phyloP scores from a whole-genome alignment of 176 grass and related monocot species.

The Aegilops umbellulata region DNA sequence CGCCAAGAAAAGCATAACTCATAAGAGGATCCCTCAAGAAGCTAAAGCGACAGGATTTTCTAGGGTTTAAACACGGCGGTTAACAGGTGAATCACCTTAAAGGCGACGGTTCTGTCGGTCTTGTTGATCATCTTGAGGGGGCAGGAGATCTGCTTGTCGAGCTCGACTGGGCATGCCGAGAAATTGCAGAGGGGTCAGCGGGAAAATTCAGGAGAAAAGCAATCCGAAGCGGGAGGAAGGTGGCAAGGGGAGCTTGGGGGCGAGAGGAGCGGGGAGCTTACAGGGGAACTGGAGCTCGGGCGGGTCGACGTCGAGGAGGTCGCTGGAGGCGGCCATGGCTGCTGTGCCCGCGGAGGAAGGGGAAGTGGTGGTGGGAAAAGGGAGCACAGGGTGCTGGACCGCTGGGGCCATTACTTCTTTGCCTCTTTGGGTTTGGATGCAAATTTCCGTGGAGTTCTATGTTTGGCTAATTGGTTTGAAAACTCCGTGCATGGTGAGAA shows the following conservation, averaged over 20 bases:
- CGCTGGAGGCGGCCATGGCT: constrained; percentile 53
- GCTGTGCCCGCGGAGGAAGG: constrained; percentile 11
- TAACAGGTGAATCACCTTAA: constrained; percentile 55
- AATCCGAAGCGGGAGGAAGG: neutral
- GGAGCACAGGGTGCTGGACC: neutral
- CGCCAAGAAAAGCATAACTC: constrained; percentile 23
- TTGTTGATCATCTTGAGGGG: constrained; percentile 60
- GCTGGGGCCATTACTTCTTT: neutral
- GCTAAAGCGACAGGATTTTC: neutral
- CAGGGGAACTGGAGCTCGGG: constrained; percentile 66
- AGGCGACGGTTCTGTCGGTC: constrained; percentile 50
- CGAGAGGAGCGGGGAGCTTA: constrained; percentile 2
- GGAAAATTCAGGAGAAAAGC: neutral
- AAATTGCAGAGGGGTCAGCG: constrained; percentile 14
- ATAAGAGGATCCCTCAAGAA: constrained; percentile 18
- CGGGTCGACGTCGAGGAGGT: constrained; percentile 60
- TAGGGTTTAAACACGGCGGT: constrained; percentile 25
- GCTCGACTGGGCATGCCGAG: constrained; percentile 42
- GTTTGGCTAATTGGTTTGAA: neutral
- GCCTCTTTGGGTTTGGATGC: neutral
- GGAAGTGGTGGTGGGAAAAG: constrained; percentile 34
- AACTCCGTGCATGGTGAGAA: neutral
- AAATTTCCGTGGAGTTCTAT: neutral
- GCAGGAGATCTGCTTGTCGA: constrained; percentile 71
- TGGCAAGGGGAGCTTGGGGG: neutral